Evolutionary conservation across 306 rosid genomes (phyloP), one percentile per base, ranked within the genome.

Genomic region (Cicer yamashitae): DNA sequence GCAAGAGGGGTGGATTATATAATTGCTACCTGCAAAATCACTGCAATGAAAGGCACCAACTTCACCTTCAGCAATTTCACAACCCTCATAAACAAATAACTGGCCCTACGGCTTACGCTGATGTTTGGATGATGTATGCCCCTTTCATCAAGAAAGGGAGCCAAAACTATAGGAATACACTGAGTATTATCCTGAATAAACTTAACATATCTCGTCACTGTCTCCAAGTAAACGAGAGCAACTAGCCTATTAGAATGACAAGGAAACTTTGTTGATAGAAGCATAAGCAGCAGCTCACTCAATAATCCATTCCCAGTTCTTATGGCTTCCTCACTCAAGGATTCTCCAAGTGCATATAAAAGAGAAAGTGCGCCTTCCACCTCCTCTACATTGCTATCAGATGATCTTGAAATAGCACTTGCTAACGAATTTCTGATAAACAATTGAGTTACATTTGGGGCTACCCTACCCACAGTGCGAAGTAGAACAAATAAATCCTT

Each of bases 71-170:
- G 84, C 86, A 90, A 80, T 79, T 89, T 94, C 65, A 94, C 99
- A 69, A 89, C 89, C 91, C 96, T 90, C 99, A 92, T 89, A 73
- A 92, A 92, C 71, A 90, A 88, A 87, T 94, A 94, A 77, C 97
- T 89, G 43, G 98, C 98, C 86, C 99, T 90, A 73, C 90, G 86
- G 74, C 92, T 89, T 50, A 94, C 97, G 62, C 88, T 89, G 83
- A 85, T 72, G 74, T 89, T 94, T 51, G 90, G 86, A 81, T 94
- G 99, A 86, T 87, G 96, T 85, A 92, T 88, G 47, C 99, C 97
- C 82, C 99, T 90, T 79, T 94, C 99, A 84, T 94, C 99, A 65
- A 94, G 99, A 86, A 92, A 94, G 69, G 92, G 96, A 83, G 92
- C 68, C 74, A 94, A 79, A 71, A 94, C 96, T 87, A 85, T 74